Conservation (phyloP, 257 asterid genomes). For the Jaltomata sinuosa region DNA sequence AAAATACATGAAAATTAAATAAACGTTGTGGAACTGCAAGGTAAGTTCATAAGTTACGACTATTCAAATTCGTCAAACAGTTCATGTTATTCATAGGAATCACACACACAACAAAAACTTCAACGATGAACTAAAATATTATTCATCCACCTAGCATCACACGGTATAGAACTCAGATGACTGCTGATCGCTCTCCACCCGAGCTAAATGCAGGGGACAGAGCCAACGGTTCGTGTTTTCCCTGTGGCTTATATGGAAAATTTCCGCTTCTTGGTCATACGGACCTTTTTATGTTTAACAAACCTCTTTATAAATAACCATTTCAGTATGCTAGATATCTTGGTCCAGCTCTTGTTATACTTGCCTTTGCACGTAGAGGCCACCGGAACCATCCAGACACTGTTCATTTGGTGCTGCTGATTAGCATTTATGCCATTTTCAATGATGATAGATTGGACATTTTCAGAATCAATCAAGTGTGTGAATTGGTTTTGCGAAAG, state of each 20-base stretch:
- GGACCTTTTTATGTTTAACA: background rate
- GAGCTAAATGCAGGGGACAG: background rate
- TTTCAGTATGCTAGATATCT: background rate
- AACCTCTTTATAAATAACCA: background rate
- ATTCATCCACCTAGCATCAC: background rate
- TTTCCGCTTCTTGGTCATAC: background rate
- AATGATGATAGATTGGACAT: background rate
- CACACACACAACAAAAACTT: background rate
- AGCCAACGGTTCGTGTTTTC: background rate
- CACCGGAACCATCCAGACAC: background rate
- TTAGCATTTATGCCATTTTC: background rate
- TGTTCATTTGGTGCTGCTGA: background rate
- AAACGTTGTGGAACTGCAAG: no score
- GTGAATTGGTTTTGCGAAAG: background rate
- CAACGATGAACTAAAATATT: background rate
- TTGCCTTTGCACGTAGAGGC: background rate
- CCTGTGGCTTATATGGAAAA: background rate
- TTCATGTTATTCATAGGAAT: background rate
- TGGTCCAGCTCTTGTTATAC: background rate
- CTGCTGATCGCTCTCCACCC: background rate
- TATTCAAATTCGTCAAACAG: background rate
- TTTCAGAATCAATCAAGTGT: background rate
- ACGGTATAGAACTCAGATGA: background rate
- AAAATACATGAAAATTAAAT: no score
- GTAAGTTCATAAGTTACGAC: background rate